phyloP scores from a whole-genome alignment of 129 eudicot species.

The Artemisia argyi region DNA sequence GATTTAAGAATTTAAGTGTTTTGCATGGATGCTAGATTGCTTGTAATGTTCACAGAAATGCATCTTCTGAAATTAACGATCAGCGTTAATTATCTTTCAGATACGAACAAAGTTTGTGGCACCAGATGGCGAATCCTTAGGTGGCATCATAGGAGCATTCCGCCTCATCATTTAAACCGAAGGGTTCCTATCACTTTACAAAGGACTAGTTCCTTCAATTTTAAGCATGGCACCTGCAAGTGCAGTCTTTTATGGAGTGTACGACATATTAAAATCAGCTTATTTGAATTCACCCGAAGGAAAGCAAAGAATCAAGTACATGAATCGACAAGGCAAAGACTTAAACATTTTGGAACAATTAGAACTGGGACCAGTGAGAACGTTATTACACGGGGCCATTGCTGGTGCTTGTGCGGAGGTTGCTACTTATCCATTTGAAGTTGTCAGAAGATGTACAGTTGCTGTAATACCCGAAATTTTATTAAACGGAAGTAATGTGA shows the following conservation, averaged over 20 bases:
- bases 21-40: too few relatives aligned
- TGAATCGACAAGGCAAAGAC: slow-evolving; percentile 67
- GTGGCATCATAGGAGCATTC: slow-evolving; percentile 88
- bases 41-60: too few relatives aligned
- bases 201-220: slow-evolving; percentile 77
- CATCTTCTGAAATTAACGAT: too few relatives aligned
- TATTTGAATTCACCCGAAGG: slow-evolving; percentile 84
- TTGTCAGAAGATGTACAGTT: slow-evolving; percentile 84
- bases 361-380: slow-evolving; percentile 78
- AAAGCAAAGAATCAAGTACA: slow-evolving; percentile 48
- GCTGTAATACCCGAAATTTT: slow-evolving; percentile 24
- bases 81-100: slow-evolving; percentile 31
- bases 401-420: slow-evolving; percentile 93
- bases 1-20: too few relatives aligned
- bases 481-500: too few relatives aligned
- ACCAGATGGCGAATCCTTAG: slow-evolving; percentile 80
- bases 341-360: slow-evolving; percentile 68
- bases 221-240: slow-evolving; percentile 86
- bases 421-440: slow-evolving; percentile 90
- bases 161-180: slow-evolving; percentile 64
- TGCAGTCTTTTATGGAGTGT: slow-evolving; percentile 85
- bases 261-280: slow-evolving; percentile 75
- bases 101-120: slow-evolving; percentile 81
- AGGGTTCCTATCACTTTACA: slow-evolving; percentile 81
- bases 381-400: slow-evolving; percentile 79